Percentiles rank a stretch among this genome's conserved stretches.
phyloP scores from a whole-genome alignment of 75 land plant species.

The Isoetes taiwanensis region DNA sequence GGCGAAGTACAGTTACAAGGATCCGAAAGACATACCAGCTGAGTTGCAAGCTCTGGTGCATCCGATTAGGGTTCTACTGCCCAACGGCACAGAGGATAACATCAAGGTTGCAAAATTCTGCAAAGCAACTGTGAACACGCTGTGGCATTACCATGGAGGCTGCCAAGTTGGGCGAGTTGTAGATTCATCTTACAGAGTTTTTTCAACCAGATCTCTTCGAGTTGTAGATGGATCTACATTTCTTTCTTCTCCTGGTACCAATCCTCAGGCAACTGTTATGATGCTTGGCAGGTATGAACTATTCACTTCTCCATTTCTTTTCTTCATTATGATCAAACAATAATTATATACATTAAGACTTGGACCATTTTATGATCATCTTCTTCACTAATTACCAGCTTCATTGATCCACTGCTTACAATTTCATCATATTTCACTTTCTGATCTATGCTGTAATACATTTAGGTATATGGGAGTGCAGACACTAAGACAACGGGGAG shows the following conservation, averaged over 20 bases:
- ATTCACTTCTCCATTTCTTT: too few species aligned
- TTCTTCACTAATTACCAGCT: too few species aligned
- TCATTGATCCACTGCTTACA: too few species aligned
- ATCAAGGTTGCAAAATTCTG: slow-evolving; percentile 28
- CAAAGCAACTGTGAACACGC: slow-evolving; percentile 54
- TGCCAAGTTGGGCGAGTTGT: slow-evolving; percentile 63
- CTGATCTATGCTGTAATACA: slow-evolving; percentile 10
- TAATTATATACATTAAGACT: too few species aligned
- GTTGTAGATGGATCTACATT: slow-evolving; percentile 63
- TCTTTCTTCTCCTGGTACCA: slow-evolving; percentile 53
- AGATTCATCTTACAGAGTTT: slow-evolving; percentile 34
- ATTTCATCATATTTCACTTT: neutral
- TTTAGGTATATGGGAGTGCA: slow-evolving; percentile 40
- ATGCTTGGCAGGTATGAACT: slow-evolving; percentile 62
- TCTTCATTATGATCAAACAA: too few species aligned
- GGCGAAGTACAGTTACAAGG: neutral
- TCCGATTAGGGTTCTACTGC: neutral
- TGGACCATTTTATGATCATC: too few species aligned
- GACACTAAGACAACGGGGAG: slow-evolving; percentile 30
- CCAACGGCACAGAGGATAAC: neutral
- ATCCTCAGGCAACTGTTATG: slow-evolving; percentile 74
- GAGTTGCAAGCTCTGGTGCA: neutral
- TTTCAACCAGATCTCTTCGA: slow-evolving; percentile 36
- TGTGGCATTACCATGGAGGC: slow-evolving; percentile 87
- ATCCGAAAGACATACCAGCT: neutral